These are phyloP conservation scores for Spergularia bocconei DNA, from an alignment of 148 eudicot species.

Conservation along the genomic window DNA sequence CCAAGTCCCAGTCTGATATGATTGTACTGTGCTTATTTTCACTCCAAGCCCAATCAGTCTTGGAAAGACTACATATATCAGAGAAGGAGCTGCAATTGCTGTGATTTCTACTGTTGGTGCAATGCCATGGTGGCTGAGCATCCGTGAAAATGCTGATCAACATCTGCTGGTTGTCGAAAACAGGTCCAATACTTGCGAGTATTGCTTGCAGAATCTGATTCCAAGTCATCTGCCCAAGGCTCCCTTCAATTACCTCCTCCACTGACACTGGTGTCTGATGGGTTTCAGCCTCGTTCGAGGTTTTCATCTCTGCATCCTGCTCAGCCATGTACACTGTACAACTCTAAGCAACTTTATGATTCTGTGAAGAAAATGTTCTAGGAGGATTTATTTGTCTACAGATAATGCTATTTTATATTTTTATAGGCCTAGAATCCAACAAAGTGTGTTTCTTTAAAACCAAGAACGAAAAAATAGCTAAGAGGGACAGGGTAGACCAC, in stretches of 20 bases:
- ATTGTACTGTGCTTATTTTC: slow-evolving; percentile 9
- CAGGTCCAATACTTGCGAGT: slow-evolving; percentile 19
- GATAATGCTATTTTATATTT: too few species aligned
- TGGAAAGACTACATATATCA: slow-evolving; percentile 20
- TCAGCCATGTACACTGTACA: slow-evolving; percentile 19
- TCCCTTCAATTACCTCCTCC: slow-evolving; percentile 28
- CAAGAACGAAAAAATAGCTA: too few species aligned
- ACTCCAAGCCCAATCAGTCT: slow-evolving; percentile 22
- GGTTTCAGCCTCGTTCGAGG: slow-evolving; percentile 2
- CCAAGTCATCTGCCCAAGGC: slow-evolving; percentile 24
- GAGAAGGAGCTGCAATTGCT: slow-evolving; percentile 7
- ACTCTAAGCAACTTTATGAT: too few species aligned
- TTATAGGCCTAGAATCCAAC: too few species aligned
- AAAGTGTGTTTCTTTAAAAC: too few species aligned
- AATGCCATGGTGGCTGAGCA: slow-evolving; percentile 29
- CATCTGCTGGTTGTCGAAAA: slow-evolving; percentile 31
- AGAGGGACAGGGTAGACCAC: too few species aligned
- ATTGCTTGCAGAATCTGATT: slow-evolving; percentile 28
- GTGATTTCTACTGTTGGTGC: neutral
- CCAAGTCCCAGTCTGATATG: slow-evolving; percentile 27
- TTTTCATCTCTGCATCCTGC: slow-evolving; percentile 7
- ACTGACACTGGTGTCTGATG: slow-evolving; percentile 8
- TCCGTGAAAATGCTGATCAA: slow-evolving; percentile 29
- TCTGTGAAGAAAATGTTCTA: neutral
- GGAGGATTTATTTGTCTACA: too few species aligned